Evolutionary conservation across 1,284 basidiomycete genomes (phyloP).

Genomic region (Papiliotrema terrestris): DNA sequence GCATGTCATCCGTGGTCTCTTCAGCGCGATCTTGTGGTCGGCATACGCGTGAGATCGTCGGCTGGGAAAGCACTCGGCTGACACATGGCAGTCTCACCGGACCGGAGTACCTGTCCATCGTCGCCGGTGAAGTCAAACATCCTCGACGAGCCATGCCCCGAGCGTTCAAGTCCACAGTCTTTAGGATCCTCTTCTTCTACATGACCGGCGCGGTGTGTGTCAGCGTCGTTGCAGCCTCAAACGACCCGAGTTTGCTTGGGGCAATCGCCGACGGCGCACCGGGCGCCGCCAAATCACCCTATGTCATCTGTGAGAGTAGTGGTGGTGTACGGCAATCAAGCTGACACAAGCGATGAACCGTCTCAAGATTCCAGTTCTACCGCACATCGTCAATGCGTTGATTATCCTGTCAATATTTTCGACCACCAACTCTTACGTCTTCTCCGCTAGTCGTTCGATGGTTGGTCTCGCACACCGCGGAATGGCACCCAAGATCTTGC

Average conservation of each 20-base stretch:
- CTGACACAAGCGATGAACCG: conserved; percentile 25
- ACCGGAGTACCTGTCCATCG: conserved; percentile 29
- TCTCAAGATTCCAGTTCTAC: conserved; percentile 44
- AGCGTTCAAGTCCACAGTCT: conserved; percentile 39
- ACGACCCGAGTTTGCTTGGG: conserved; percentile 44
- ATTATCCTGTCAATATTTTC: conserved; percentile 43
- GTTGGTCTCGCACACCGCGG: conserved; percentile 31
- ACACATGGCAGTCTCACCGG: conserved; percentile 17
- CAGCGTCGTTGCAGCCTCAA: conserved; percentile 67
- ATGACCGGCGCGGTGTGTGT: conserved; percentile 57
- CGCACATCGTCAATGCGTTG: conserved; percentile 42
- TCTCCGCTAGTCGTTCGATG: conserved; percentile 27
- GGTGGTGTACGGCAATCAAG: background rate
- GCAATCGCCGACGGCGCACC: conserved; percentile 22
- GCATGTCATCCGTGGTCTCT: no score
- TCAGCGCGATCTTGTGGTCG: conserved; percentile 26
- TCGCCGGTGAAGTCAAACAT: conserved; percentile 27
- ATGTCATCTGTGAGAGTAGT: conserved; percentile 57
- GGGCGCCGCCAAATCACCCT: conserved; percentile 55
- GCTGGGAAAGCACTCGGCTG: no score
- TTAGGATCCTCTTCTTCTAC: conserved; percentile 56
- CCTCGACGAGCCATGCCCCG: conserved; percentile 36
- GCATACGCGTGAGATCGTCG: conserved; percentile 28
- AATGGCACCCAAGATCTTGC: conserved; percentile 30
- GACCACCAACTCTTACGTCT: conserved; percentile 29